Conservation (phyloP, 495 filamentous ascomycete genomes). For the Friedmanniomyces endolithicus region DNA sequence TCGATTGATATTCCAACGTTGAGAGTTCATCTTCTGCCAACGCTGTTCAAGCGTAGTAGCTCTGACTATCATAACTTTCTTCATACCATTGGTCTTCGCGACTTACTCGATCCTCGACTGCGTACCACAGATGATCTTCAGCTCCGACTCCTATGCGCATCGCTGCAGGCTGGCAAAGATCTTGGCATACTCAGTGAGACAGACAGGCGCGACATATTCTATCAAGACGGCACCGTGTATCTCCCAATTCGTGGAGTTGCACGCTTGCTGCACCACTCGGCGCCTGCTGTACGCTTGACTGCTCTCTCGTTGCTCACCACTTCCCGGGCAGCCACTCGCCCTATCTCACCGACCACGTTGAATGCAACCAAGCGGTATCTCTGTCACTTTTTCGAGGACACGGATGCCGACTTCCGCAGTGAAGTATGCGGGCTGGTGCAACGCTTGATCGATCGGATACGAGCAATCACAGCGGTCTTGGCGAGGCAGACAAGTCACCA, state of each 20-base stretch:
- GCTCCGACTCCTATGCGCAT: conserved; percentile 41
- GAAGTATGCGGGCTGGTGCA: conserved; percentile 61
- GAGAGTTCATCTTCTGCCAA: conserved; percentile 60
- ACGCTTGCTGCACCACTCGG: conserved; percentile 49
- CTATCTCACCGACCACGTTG: conserved; percentile 49
- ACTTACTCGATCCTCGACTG: neutral
- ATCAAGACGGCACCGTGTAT: conserved; percentile 20
- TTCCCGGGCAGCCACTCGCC: conserved; percentile 55
- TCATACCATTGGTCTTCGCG: conserved; percentile 14
- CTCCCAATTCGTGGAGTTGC: conserved; percentile 36
- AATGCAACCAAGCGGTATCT: conserved; percentile 48
- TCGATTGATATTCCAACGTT: conserved; percentile 38
- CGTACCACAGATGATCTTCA: neutral
- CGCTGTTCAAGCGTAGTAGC: conserved; percentile 51
- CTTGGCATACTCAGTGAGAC: conserved; percentile 56
- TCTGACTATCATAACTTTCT: conserved; percentile 46
- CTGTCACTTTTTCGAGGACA: conserved; percentile 59
- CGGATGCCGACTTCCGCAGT: conserved; percentile 70
- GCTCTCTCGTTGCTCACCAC: conserved; percentile 63
- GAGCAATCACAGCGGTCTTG: conserved; percentile 21
- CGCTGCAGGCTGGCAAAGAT: conserved; percentile 69
- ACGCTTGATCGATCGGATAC: conserved; percentile 38
- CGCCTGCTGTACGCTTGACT: conserved; percentile 52
- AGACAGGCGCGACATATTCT: neutral
- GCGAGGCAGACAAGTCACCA: conserved; percentile 4